Base-by-base conservation (phyloP, 202 grass and related monocot species). In the Panicum virgatum region DNA sequence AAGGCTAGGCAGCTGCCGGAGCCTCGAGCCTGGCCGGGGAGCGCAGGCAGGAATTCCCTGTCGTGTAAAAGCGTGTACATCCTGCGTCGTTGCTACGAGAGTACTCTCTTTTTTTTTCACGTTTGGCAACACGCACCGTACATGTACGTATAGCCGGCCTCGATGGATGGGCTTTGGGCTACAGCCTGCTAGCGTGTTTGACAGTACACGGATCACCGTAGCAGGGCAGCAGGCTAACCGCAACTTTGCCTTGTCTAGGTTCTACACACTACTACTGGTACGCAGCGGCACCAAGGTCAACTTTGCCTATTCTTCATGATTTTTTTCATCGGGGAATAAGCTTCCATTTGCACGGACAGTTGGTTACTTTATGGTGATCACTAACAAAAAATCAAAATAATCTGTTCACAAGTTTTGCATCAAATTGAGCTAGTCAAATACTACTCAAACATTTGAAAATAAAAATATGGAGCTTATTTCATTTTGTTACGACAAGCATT, bases 41-140 rank as follows among this genome's bases (percentile, higher is more conserved):
- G 32, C 2, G 2, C 12, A 66, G 62, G 62, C 62, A 68, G 64
- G 62, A 68, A 67, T 80, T 80, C 47, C 6, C 1, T 80, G 78
- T 80, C 78, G 66, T 5, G 63, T 43, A 43, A 69, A 56, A 44
- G 48, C 48, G 78, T 69, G 48, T 40, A 68, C 72, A 75, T 75
- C 27, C 72, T 43, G 52, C 48, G 16, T 27, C 48, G 16, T 27
- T 12, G 56, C 56, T 25, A 25, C n/a, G 54, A 40, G 15, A 40
- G 15, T 73, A 13, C 48, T 0, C 48, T 0, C 2, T 30, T 30
- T 12, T 72, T 39, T 64, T 58, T 58, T 27, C 50, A 75, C 52
- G 36, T 25, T 16, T 57, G 20, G 13, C 51, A 19, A 75, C 20
- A 68, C 39, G 3, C 8, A 47, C 48, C 62, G 77, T 79, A 75